Evolutionary conservation across 2,329 filamentous ascomycete genomes (phyloP).

Genomic region (Monosporascus sp.): DNA sequence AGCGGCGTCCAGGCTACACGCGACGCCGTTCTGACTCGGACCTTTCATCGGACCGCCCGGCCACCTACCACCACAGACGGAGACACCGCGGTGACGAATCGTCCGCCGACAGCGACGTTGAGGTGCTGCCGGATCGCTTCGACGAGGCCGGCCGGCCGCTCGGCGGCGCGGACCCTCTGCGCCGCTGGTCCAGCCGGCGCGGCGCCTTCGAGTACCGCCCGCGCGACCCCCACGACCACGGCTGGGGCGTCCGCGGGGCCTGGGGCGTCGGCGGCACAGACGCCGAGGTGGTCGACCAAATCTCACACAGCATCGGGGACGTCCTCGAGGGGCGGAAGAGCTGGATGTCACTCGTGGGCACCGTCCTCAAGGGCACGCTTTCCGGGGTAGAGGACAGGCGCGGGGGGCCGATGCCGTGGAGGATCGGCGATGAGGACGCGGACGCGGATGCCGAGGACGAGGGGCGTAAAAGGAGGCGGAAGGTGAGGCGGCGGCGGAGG

Average conservation of each 20-base stretch:
- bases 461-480: too few relatives aligned
- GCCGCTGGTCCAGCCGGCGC: constrained; percentile 6
- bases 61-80: constrained; percentile 3
- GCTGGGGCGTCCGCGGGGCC: constrained; percentile 1
- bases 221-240: not conserved
- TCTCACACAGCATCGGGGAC: constrained; percentile 5
- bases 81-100: constrained; percentile 8
- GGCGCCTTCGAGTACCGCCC: constrained; percentile 18
- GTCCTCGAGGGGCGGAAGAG: constrained; percentile 5
- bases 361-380: constrained; percentile 1
- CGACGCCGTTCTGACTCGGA: constrained; percentile 19
- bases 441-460: not conserved
- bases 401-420: not conserved
- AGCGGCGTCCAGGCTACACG: constrained; percentile 2
- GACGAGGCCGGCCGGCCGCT: constrained; percentile 20
- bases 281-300: constrained; percentile 6
- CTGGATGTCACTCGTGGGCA: constrained; percentile 6
- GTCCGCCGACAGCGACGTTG: constrained; percentile 16
- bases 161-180: not conserved
- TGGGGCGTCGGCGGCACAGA: constrained; percentile 8
- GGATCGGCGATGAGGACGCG: not conserved
- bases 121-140: constrained; percentile 26
- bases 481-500: too few relatives aligned
- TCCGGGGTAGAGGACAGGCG: not conserved
- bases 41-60: constrained; percentile 11